A percentile compares a stretch with the other conserved stretches of the same genome.
Conservation (phyloP, 352 stramenopile genomes). For the Bremia lactucae region DNA sequence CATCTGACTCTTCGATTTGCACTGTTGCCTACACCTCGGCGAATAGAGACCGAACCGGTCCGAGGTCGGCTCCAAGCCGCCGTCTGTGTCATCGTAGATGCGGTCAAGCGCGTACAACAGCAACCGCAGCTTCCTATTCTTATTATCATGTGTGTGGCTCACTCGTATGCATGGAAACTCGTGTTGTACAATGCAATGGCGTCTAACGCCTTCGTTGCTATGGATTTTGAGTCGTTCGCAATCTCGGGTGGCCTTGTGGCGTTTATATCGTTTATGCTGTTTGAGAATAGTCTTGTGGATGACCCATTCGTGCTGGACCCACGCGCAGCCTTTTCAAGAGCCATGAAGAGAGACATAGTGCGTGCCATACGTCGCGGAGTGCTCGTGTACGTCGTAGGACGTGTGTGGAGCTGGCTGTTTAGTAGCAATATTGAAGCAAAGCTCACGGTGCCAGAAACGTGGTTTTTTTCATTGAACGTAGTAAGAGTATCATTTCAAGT, state of each 20-base stretch:
- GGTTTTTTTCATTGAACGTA: slow-evolving; percentile 20
- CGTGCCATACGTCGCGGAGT: slow-evolving; percentile 32
- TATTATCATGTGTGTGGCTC: slow-evolving; percentile 27
- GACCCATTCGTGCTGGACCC: slow-evolving; percentile 48
- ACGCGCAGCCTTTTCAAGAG: slow-evolving; percentile 21
- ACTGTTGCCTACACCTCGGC: slow-evolving; percentile 26
- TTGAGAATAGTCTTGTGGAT: slow-evolving; percentile 31
- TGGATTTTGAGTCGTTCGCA: slow-evolving; percentile 28
- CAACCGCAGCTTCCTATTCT: slow-evolving; percentile 41
- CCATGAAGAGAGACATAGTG: slow-evolving; percentile 33
- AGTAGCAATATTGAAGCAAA: not conserved
- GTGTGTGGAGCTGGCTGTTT: slow-evolving; percentile 15
- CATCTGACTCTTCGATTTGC: slow-evolving; percentile 36
- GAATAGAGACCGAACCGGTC: slow-evolving; percentile 14
- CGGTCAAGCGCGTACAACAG: slow-evolving; percentile 17
- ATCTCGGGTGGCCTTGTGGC: slow-evolving; percentile 26
- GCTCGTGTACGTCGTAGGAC: slow-evolving; percentile 24
- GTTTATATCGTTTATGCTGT: slow-evolving; percentile 31
- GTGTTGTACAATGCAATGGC: slow-evolving; percentile 27
- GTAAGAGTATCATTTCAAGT: slow-evolving; percentile 31
- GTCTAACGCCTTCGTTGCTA: slow-evolving; percentile 3
- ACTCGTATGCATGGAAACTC: slow-evolving; percentile 46
- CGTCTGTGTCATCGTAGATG: slow-evolving; percentile 26
- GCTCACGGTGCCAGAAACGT: not conserved
- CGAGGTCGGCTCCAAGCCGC: slow-evolving; percentile 23